These are phyloP conservation scores for Puccinia hordei DNA, from an alignment of 1,284 basidiomycete species.

Conservation along the genomic window DNA sequence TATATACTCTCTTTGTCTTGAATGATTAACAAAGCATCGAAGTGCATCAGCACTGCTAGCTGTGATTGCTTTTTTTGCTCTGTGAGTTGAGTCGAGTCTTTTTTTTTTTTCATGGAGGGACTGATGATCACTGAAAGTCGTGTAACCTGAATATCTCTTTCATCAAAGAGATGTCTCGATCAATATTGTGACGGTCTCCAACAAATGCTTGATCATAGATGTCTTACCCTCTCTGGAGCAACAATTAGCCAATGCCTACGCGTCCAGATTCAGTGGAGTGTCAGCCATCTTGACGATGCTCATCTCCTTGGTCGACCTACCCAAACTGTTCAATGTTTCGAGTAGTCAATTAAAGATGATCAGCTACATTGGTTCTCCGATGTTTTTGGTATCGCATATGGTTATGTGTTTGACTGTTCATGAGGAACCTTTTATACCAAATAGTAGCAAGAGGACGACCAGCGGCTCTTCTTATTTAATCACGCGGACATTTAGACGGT, in stretches of 20 bases:
- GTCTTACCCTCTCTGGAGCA: slow-evolving; percentile 55
- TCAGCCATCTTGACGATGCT: slow-evolving; percentile 10
- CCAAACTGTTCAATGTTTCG: neutral
- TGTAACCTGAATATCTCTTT: neutral
- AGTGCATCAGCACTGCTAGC: slow-evolving; percentile 4
- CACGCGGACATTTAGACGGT: neutral
- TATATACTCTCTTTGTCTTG: neutral
- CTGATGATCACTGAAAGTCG: neutral
- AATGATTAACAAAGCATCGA: neutral
- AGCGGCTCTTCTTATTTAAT: neutral
- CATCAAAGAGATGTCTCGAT: slow-evolving; percentile 56
- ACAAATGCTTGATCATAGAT: slow-evolving; percentile 58
- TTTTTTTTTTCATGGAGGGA: neutral
- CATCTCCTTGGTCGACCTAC: slow-evolving; percentile 23
- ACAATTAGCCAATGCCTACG: slow-evolving; percentile 58
- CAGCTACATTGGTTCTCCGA: neutral
- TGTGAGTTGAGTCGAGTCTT: slow-evolving; percentile 11
- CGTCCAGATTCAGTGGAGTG: slow-evolving; percentile 52
- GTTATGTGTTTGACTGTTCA: slow-evolving; percentile 40
- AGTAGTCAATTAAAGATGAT: slow-evolving; percentile 31
- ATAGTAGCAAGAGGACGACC: neutral
- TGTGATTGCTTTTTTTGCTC: slow-evolving; percentile 17
- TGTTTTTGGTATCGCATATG: slow-evolving; percentile 25
- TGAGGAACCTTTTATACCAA: neutral
- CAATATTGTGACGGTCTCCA: slow-evolving; percentile 57